Conservation (phyloP, 2,329 filamentous ascomycete species). For the Alternaria atra region DNA sequence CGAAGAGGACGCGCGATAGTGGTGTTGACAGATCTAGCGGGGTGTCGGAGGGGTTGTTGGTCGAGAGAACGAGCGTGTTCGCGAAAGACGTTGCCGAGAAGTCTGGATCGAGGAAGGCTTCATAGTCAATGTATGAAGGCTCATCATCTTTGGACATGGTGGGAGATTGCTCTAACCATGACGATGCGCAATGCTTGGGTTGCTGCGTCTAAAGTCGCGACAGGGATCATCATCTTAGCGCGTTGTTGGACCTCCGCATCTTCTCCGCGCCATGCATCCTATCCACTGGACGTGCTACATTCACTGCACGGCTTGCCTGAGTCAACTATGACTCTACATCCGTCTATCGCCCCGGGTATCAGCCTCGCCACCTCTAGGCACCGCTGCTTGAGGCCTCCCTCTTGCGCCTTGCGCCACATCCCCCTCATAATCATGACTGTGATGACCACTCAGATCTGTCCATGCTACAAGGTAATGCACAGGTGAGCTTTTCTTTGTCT, state of each 20-base stretch:
- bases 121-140: constrained; percentile 94
- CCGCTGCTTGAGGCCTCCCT: neutral
- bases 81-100: constrained; percentile 87
- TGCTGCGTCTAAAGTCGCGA: neutral
- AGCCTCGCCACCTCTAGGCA: constrained; percentile 13
- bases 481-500: neutral
- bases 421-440: neutral
- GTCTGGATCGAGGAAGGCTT: constrained; percentile 82
- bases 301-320: neutral
- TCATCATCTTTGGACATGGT: constrained; percentile 56
- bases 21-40: constrained; percentile 94
- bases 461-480: neutral
- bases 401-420: neutral
- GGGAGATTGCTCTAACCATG: neutral
- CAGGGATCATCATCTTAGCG: constrained; percentile 17
- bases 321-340: neutral
- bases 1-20: constrained; percentile 91
- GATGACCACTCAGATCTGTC: neutral
- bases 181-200: neutral
- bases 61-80: constrained; percentile 85
- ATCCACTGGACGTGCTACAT: neutral
- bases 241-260: neutral
- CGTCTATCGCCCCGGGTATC: neutral
- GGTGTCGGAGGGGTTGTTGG: constrained; percentile 90
- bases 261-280: neutral